Evolutionary conservation across 345 rosid species (phyloP), one percentile per base, ranked within the genome.

Genomic region (Crucihimalaya himalaica): DNA sequence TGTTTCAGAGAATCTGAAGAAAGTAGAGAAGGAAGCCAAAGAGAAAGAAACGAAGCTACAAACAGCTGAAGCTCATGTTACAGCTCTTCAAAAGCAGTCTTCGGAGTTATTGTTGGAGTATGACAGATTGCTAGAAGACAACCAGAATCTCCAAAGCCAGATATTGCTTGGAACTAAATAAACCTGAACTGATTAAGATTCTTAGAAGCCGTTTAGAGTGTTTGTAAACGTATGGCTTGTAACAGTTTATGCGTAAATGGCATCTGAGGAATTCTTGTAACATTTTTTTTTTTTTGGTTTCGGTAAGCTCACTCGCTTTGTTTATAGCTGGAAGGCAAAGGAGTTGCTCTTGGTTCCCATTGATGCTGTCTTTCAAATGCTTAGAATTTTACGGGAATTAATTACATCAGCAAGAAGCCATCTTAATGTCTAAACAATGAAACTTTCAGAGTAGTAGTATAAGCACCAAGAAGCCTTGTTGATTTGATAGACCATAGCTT

Each of bases 101-200:
- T 90, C 93, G 6, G 98, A 91, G 68, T 67, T 94, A 4, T 83
- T 94, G 40, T 89, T 94, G 12, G 97, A 91, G 80, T 94, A 94
- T 37, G 98, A 91, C 53, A 86, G 88, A 28, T 72, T 94, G 35
- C 72, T 94, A 43, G 97, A 94, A 81, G 92, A 88, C 75, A 94
- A 94, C 80, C 97, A 89, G 63, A 89, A 73, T 70, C 95, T 94
- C 69, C 98, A 93, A 82, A 84, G 77, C 78, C 88, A 85, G 13
- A 37, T 58, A 28, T 16, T 58, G 52, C 61, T 14, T 58, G 61
- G 72, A 48, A 66, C 42, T 14, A 66, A 66, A 47, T 58, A 46
- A 47, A 2, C 32, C 7, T 64, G 12, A 73, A 65, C n/a, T 66
- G 63, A 73, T 28, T 14, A 46, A 45, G 14, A 27, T 43, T 62